Evolutionary conservation across 257 asterid species (phyloP), one percentile per base, ranked within the genome.

Genomic region (Solanum ossicruentum): DNA sequence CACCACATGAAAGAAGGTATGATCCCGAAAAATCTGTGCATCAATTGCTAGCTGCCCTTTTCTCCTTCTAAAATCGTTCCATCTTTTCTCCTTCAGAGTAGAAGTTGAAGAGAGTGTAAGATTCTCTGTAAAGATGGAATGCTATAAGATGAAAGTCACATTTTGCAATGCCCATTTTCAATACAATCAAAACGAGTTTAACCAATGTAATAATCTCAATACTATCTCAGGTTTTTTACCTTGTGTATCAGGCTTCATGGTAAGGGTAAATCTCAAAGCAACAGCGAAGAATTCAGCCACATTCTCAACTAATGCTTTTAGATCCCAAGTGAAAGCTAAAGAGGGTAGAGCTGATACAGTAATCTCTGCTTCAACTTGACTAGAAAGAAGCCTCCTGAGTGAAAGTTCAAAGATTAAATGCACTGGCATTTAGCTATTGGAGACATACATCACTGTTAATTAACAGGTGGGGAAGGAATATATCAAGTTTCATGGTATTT

Each of bases 1-100:
- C 86, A 96, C 94, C 87, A 96, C 88, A 12, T 92, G 97, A 81
- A 93, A 92, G 98, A 36, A 36, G 5, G 99, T 16, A 96, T 86
- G 47, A 94, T 92, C 89, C 94, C 98, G 49, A 91, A 93, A 21
- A 96, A 91, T 60, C 89, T 94, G 95, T 0, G 92, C 91, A 8
- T 95, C 95, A 4, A 96, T 93, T 11, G 86, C 88, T 71, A 96
- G 86, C 77, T 88, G 90, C 70, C 97, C 98, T 85, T 93, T 93
- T 58, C 99, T 78, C 0, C 98, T 97, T 41, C 84, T 91, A 63
- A 71, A 77, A 15, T 92, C 65, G 86, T 47, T 13, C 98, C 93
- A 36, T 92, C 95, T 81, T 85, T 89, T 83, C 57, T 89, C 87
- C 88, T 87, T 87, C n/a, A 96, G 91, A 84, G 49, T 66, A 0